Evolutionary conservation across 2,329 filamentous ascomycete genomes (phyloP), one percentile per base, ranked within the genome.

Genomic region (Talaromyces sp.): DNA sequence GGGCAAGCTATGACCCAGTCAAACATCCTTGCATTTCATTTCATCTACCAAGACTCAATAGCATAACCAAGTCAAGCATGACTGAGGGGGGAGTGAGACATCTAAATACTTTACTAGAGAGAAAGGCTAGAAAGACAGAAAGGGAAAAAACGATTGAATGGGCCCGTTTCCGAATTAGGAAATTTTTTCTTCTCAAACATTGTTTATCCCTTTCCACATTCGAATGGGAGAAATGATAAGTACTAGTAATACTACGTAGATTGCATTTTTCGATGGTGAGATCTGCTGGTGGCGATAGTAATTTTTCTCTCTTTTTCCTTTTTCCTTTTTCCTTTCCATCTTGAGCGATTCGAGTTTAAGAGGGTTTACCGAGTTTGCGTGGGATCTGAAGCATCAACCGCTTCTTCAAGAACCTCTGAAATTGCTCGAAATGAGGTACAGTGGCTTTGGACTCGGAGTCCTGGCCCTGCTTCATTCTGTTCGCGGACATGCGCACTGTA

Each of bases 401-500:
- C 33, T 36, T 36, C 13, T 30, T 30, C 32, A 9, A 33, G 36
- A n/a, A 8, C n/a, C 13, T 39, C 36, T 10, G n/a, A 33, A 32
- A 19, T 19, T 32, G 17, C 11, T 32, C 54, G 47, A 60, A 58
- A 69, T 65, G 67, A 66, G 62, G 60, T 63, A 62, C 47, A 32
- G 65, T 62, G 33, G 63, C 58, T 59, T 57, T 65, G 59, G 65
- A 51, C 59, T 68, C 64, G 65, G 68, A 59, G 65, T 65, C 60
- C 58, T 65, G 60, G 61, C 65, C 39, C 60, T 66, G 47, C 62
- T 61, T 60, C 61, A 47, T 62, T 60, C 65, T 42, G 66, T 63
- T 61, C 58, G 60, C 51, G 69, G 67, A 2, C 67, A 70, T 58
- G 61, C 64, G 32, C 62, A 67, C 58, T 67, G 72, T 74, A 64